Evolutionary conservation across 2,329 filamentous ascomycete species (phyloP).

Genomic region (Teratosphaeria zuluensis): DNA sequence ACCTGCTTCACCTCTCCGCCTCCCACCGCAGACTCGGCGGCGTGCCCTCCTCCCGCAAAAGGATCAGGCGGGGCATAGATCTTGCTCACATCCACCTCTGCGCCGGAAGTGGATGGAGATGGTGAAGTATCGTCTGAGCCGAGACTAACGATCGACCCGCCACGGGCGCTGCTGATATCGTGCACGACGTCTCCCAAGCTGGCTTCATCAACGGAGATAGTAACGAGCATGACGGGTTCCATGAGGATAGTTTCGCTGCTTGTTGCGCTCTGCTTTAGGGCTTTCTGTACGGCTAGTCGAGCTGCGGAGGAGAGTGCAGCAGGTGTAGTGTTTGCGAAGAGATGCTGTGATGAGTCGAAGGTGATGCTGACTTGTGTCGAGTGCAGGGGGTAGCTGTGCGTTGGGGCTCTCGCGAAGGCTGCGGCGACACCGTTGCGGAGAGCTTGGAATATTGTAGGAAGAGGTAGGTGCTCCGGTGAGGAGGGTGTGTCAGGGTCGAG

Average conservation of each 20-base stretch:
- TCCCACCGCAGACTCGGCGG: slow-evolving; percentile 11
- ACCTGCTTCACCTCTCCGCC: slow-evolving; percentile 46
- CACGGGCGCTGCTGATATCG: slow-evolving; percentile 64
- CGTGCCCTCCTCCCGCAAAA: slow-evolving; percentile 40
- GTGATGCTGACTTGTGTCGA: slow-evolving; percentile 61
- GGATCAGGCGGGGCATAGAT: slow-evolving; percentile 87
- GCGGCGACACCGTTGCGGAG: slow-evolving; percentile 74
- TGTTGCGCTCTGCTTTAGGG: slow-evolving; percentile 52
- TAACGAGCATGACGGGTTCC: slow-evolving; percentile 87
- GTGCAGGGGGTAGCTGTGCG: slow-evolving; percentile 70
- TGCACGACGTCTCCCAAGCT: slow-evolving; percentile 75
- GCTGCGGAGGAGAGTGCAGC: slow-evolving; percentile 59
- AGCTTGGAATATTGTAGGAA: slow-evolving; percentile 40
- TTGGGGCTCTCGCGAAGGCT: slow-evolving; percentile 74
- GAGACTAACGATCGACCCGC: slow-evolving; percentile 64
- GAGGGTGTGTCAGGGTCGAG: slow-evolving; percentile 34
- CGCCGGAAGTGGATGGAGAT: slow-evolving; percentile 16
- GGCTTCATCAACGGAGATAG: slow-evolving; percentile 75
- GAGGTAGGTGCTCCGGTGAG: slow-evolving; percentile 45
- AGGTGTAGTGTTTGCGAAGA: slow-evolving; percentile 58
- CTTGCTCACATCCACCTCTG: slow-evolving; percentile 54
- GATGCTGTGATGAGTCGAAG: slow-evolving; percentile 54
- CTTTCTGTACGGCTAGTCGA: slow-evolving; percentile 57
- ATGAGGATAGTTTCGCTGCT: slow-evolving; percentile 55
- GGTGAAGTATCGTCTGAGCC: slow-evolving; percentile 22